Conservation (phyloP, 805 yeast genomes). For the Zygosaccharomyces bisporus region DNA sequence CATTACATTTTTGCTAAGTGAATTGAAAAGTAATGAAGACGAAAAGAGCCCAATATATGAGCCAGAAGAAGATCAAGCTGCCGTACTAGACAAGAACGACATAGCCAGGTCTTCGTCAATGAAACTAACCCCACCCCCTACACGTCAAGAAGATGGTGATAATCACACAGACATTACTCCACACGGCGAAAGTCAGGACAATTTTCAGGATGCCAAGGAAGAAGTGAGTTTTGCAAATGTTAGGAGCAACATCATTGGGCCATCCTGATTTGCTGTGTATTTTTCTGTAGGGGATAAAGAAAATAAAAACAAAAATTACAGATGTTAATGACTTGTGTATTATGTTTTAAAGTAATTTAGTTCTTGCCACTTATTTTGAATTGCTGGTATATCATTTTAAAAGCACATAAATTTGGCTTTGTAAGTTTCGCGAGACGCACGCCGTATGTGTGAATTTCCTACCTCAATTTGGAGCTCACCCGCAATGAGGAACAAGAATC, state of each 20-base stretch:
- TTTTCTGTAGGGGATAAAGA: too few species aligned
- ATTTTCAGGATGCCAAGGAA: slow-evolving; percentile 32
- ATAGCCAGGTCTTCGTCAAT: slow-evolving; percentile 31
- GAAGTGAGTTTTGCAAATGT: slow-evolving; percentile 24
- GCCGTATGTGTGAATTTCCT: not conserved
- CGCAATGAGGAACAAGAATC: not conserved
- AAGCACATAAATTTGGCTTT: not conserved
- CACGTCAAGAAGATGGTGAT: not conserved
- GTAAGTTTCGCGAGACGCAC: not conserved
- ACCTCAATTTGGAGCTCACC: not conserved
- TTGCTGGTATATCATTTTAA: not conserved
- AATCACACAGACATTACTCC: not conserved
- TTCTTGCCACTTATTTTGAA: not conserved
- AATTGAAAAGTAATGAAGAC: slow-evolving; percentile 26
- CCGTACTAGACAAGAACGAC: slow-evolving; percentile 33
- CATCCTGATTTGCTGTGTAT: not conserved
- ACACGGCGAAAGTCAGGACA: slow-evolving; percentile 21
- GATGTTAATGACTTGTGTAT: slow-evolving; percentile 5
- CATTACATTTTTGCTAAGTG: slow-evolving; percentile 36
- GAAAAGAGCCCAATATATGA: slow-evolving; percentile 27
- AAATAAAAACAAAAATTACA: not conserved
- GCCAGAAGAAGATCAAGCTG: slow-evolving; percentile 36
- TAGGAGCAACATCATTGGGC: slow-evolving; percentile 23
- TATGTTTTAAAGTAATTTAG: not conserved
- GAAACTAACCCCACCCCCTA: slow-evolving; percentile 16